Conservation (phyloP, 2,329 filamentous ascomycete genomes). For the Xylaria sp. region DNA sequence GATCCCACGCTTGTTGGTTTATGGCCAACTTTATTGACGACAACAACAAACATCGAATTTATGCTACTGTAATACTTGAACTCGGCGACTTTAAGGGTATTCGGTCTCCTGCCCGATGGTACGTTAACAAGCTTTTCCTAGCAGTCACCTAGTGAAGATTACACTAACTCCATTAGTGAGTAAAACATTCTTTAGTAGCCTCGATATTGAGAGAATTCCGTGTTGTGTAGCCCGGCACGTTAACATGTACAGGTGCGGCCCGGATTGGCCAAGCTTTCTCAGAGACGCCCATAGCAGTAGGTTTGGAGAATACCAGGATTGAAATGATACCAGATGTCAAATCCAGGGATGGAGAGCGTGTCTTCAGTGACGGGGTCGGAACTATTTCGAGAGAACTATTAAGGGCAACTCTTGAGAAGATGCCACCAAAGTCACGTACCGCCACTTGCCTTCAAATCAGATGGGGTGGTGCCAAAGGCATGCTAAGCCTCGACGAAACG, state of each 20-base stretch:
- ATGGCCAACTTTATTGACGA: constrained; percentile 53
- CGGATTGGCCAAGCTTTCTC: constrained; percentile 73
- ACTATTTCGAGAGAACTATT: constrained; percentile 69
- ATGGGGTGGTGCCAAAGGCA: constrained; percentile 76
- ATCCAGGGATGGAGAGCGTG: constrained; percentile 52
- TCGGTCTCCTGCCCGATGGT: constrained; percentile 57
- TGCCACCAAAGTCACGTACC: constrained; percentile 53
- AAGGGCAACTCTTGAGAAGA: constrained; percentile 61
- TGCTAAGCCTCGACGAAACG: constrained; percentile 69
- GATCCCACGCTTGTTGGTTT: constrained; percentile 71
- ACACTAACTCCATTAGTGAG: constrained; percentile 21
- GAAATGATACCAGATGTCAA: constrained; percentile 57
- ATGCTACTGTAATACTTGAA: constrained; percentile 50
- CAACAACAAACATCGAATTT: constrained; percentile 42
- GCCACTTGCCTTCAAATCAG: constrained; percentile 78
- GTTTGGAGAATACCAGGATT: constrained; percentile 48
- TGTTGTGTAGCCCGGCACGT: not conserved
- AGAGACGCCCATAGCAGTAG: constrained; percentile 71
- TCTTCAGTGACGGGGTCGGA: constrained; percentile 82
- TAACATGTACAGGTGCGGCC: constrained; percentile 48
- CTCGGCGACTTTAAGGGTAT: constrained; percentile 60
- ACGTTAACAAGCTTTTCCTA: not conserved
- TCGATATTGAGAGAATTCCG: not conserved
- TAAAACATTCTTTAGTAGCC: no score
- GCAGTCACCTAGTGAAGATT: not conserved